A percentile compares a stretch with the other conserved stretches of the same genome.
Evolutionary conservation across 805 yeast species (phyloP).

Genomic region (Pichia cephalocereana): DNA sequence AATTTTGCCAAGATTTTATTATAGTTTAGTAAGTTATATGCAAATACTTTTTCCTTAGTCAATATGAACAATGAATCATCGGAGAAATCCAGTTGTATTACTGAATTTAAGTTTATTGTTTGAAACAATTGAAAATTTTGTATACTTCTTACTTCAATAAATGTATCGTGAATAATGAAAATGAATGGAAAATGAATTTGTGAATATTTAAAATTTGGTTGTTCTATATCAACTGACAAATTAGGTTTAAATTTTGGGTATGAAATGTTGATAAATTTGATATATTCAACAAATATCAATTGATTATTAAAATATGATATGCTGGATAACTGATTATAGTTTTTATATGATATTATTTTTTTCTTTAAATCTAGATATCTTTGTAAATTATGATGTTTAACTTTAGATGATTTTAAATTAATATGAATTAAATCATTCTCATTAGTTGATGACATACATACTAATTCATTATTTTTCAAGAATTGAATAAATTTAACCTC

Average conservation of each 20-base stretch:
- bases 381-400: not conserved
- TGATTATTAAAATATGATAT: constrained; percentile 12
- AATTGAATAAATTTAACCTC: constrained; percentile 4
- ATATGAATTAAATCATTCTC: constrained; percentile 7
- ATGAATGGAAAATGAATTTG: constrained; percentile 33
- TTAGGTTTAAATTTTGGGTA: not conserved
- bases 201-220: constrained; percentile 19
- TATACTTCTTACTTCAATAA: constrained; percentile 31
- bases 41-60: constrained; percentile 18
- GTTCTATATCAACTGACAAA: constrained; percentile 1
- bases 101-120: constrained; percentile 6
- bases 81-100: not conserved
- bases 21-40: constrained; percentile 18
- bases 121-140: constrained; percentile 30
- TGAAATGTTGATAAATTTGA: constrained; percentile 16
- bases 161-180: constrained; percentile 20
- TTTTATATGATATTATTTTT: not conserved
- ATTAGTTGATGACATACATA: constrained; percentile 4
- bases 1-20: constrained; percentile 26
- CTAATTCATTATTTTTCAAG: not conserved
- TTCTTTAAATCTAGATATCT: constrained; percentile 1
- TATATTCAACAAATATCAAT: constrained; percentile 20
- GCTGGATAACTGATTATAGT: not conserved
- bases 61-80: constrained; percentile 20
- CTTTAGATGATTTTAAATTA: constrained; percentile 1